Conservation (phyloP, 257 asterid genomes). For the Solanum okadae region DNA sequence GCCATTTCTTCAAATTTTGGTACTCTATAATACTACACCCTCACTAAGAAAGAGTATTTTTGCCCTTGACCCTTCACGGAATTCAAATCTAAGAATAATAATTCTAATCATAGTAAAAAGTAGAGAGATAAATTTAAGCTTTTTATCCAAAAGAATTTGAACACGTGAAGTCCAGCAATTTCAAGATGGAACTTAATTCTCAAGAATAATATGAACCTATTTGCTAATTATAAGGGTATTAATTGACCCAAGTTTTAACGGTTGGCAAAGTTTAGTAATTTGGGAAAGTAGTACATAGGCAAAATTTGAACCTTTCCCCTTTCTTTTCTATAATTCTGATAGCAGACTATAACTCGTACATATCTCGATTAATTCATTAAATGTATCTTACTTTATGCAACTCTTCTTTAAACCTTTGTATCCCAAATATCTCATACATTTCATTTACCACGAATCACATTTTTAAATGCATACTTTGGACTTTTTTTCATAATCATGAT, state of each 20-base stretch:
- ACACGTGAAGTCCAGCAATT: neutral
- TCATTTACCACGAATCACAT: neutral
- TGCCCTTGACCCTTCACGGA: neutral
- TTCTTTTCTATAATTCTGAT: neutral
- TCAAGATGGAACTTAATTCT: neutral
- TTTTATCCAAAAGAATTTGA: neutral
- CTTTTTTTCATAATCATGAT: neutral
- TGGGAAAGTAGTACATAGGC: neutral
- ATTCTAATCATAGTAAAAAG: neutral
- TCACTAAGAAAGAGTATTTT: neutral
- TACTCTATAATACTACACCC: neutral
- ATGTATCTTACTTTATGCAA: neutral
- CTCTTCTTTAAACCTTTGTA: neutral
- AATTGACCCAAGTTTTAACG: neutral
- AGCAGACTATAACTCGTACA: neutral
- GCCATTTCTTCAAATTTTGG: neutral
- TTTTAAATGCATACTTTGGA: neutral
- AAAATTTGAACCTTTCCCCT: neutral
- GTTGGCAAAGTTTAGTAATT: neutral
- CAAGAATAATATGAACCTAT: neutral
- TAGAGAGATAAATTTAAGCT: neutral
- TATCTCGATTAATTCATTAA: neutral
- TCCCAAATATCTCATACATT: neutral
- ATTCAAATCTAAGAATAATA: neutral
- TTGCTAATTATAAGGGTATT: neutral